Evolutionary conservation across 2,329 filamentous ascomycete genomes (phyloP).

Genomic region (Fonsecaea pugnacius): DNA sequence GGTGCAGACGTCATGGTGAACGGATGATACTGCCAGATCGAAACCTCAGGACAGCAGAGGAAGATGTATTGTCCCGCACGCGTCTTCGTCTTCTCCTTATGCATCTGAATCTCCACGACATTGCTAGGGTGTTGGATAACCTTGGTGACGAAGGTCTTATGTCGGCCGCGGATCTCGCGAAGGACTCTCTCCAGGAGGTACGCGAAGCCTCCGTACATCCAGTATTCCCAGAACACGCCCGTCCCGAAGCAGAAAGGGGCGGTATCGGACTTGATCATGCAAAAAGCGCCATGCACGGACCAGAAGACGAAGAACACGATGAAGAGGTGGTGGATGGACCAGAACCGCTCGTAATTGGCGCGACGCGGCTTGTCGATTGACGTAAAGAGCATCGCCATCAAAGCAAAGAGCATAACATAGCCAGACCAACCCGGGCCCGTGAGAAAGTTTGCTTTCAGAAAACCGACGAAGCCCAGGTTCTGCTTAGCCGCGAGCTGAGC

Average conservation of each 20-base stretch:
- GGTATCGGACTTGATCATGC: constrained; percentile 85
- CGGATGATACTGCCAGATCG: constrained; percentile 85
- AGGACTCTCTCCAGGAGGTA: constrained; percentile 80
- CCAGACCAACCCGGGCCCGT: constrained; percentile 85
- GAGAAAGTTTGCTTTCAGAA: constrained; percentile 74
- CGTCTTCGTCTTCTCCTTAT: constrained; percentile 84
- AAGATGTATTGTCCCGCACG: constrained; percentile 81
- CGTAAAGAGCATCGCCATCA: constrained; percentile 79
- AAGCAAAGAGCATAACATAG: constrained; percentile 77
- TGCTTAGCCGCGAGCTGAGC: constrained; percentile 75
- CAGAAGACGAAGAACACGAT: constrained; percentile 88
- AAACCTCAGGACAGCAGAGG: constrained; percentile 82
- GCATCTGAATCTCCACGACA: constrained; percentile 88
- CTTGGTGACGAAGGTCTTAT: constrained; percentile 86
- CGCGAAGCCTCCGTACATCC: constrained; percentile 80
- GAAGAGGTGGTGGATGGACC: constrained; percentile 88
- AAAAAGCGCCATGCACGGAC: constrained; percentile 86
- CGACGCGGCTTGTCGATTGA: constrained; percentile 77
- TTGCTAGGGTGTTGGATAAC: constrained; percentile 88
- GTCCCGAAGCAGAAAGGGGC: constrained; percentile 76
- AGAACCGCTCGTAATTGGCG: constrained; percentile 86
- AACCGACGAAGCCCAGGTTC: constrained; percentile 77
- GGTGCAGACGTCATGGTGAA: constrained; percentile 85
- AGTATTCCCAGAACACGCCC: constrained; percentile 88
- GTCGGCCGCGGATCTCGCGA: constrained; percentile 76